Conservation (phyloP, 169 alveolate species). For the Besnoitia besnoiti region DNA sequence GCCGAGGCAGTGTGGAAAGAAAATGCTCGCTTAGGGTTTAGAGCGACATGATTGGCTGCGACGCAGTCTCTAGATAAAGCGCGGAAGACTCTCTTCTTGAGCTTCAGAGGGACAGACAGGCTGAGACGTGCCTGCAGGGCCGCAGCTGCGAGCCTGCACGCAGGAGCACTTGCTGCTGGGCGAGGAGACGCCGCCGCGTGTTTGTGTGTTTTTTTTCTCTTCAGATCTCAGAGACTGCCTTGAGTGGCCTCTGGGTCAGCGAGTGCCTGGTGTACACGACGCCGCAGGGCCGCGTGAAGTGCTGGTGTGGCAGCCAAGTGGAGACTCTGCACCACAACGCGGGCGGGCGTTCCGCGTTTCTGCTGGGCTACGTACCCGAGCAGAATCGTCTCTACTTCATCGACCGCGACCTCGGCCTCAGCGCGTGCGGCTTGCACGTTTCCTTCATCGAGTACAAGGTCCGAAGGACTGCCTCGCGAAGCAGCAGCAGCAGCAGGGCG, state of each 20-base stretch:
- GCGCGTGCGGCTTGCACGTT: conserved; percentile 11
- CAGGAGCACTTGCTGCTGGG: no score
- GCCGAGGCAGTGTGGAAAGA: no score
- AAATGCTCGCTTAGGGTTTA: no score
- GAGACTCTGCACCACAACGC: not conserved
- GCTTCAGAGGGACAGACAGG: not conserved
- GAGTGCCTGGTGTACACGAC: conserved; percentile 41
- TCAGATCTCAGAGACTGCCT: conserved; percentile 9
- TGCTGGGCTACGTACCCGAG: conserved; percentile 44
- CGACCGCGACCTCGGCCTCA: conserved; percentile 31
- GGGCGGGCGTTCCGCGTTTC: not conserved
- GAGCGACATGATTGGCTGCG: no score
- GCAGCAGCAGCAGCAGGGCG: no score
- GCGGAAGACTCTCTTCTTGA: no score
- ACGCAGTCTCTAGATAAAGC: no score
- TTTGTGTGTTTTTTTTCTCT: not conserved
- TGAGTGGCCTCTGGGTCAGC: conserved; percentile 29
- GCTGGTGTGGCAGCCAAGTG: conserved; percentile 35
- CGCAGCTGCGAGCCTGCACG: no score
- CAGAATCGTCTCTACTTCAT: conserved; percentile 23
- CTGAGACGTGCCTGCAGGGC: no score
- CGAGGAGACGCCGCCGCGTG: not conserved
- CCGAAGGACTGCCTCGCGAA: no score
- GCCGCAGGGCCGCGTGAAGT: conserved; percentile 16
- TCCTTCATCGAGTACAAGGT: conserved; percentile 46